Conservation (phyloP, 2,329 filamentous ascomycete species). For the Metarhizium robertsii region DNA sequence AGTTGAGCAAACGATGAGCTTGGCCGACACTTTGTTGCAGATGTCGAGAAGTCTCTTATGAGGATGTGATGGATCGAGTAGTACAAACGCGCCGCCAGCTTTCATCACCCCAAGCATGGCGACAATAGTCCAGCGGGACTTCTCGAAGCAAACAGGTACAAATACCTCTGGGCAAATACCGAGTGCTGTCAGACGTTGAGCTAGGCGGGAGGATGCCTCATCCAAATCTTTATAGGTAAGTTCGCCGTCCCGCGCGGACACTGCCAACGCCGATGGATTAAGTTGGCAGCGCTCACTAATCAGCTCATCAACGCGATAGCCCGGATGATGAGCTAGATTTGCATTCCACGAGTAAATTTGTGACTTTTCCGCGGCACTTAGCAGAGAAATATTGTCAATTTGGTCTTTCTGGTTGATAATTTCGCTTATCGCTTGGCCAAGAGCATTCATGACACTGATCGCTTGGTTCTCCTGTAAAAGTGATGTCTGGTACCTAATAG, state of each 20-base stretch:
- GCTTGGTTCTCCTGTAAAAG: no score
- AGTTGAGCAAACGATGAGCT: not conserved
- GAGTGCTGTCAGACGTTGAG: not conserved
- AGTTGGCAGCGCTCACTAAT: no score
- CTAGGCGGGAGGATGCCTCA: not conserved
- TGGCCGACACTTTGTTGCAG: not conserved
- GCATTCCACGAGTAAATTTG: no score
- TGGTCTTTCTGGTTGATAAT: no score
- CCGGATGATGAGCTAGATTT: no score
- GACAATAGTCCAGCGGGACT: not conserved
- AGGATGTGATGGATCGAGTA: not conserved
- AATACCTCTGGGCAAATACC: not conserved
- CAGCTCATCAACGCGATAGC: no score
- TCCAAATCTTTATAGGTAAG: conserved; percentile 12
- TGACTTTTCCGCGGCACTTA: no score
- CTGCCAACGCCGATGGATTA: conserved; percentile 3
- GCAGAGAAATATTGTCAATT: no score
- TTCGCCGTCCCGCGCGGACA: conserved; percentile 15
- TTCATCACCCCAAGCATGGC: not conserved
- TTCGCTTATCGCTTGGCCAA: no score
- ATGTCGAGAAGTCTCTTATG: not conserved
- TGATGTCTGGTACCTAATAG: no score
- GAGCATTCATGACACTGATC: no score
- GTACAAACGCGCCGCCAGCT: not conserved
- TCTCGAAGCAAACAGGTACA: not conserved